Evolutionary conservation across 805 yeast genomes (phyloP), one percentile per base, ranked within the genome.

Genomic region (Kodamaea sagamina): DNA sequence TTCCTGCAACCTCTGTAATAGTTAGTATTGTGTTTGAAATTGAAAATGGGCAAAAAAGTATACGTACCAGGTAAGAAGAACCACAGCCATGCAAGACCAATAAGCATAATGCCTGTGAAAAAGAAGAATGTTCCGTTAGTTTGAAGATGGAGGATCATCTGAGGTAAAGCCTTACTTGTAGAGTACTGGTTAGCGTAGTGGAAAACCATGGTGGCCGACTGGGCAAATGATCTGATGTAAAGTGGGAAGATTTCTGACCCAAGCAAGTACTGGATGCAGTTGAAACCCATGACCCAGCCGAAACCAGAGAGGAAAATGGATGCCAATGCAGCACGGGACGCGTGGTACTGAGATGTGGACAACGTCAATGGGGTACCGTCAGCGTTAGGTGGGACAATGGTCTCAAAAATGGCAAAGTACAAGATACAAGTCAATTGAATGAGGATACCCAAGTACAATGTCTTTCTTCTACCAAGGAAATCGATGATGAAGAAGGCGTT

Each of bases 401-500:
- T 61, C 44, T 78, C 60, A 53, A 71, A 78, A 13, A 71, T 61
- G 16, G 79, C 78, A 49, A 72, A 72, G 50, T 68, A 78, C 15
- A 77, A 58, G 36, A 74, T 58, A 3, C 74, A 57, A 3, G 73
- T 22, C 16, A 65, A 26, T 55, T 78, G 83, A 15, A 76, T 49
- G 2, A 58, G 35, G 39, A 79, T 64, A 42, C 83, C 84, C n/a
- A 46, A 31, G 51, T 56, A 57, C 43, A 79, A 58, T 3, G 79
- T 67, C 34, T 58, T 64, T 51, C 79, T 68, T 59, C 83, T 67
- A 11, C 83, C 84, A 31, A 79, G 53, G 55, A 64, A 58, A 53
- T 79, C 84, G 50, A 79, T 74, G 36, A 79, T 49, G 53, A 79
- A 76, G 59, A 79, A 74, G 0, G 82, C 82, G 48, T 72, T 55